Base-by-base conservation (phyloP, 805 yeast genomes). In the Sugiyamaella smithiae region DNA sequence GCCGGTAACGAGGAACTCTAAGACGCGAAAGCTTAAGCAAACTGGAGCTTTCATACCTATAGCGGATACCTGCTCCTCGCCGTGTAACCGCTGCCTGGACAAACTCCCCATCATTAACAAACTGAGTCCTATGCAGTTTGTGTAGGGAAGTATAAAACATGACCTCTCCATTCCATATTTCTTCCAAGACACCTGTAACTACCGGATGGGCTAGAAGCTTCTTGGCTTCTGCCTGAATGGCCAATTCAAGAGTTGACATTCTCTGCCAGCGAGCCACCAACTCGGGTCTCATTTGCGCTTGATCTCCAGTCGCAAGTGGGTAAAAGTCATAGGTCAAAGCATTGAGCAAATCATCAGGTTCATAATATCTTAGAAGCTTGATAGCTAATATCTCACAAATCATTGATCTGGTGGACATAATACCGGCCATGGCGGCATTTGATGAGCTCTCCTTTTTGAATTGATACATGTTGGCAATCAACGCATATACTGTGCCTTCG, bases 381-480 rank as follows among this genome's bases (percentile, higher is more conserved):
- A 76, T 67, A 1, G 82, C 79, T 29, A 77, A 63, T n/a, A 75
- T 56, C 59, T 78, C 83, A 56, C 83, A 78, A 3, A 77, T 66
- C 48, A 65, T 70, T 28, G 81, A 73, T 46, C 79, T 71, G 2
- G 82, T 76, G 4, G 57, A 46, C 63, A 66, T 56, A 5, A 67
- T 57, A 31, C 69, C 66, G 11, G 65, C 57, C 50, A 53, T 53
- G 12, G 65, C 63, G 3, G 71, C 68, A 31, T 62, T 60, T 6
- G 56, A 46, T 5, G 58, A 50, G 32, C 61, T 52, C 31, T 68
- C 72, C 43, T 63, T 63, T 44, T 57, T 59, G 49, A 75, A 67
- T 46, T 67, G 73, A 32, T 59, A 57, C 46, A 72, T 64, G 37
- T 64, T 62, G 11, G 69, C 70, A 44, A 65, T 57, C 36, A 69